Evolutionary conservation across 2,329 filamentous ascomycete genomes (phyloP).

Genomic region (Trichophyton mentagrophytes): DNA sequence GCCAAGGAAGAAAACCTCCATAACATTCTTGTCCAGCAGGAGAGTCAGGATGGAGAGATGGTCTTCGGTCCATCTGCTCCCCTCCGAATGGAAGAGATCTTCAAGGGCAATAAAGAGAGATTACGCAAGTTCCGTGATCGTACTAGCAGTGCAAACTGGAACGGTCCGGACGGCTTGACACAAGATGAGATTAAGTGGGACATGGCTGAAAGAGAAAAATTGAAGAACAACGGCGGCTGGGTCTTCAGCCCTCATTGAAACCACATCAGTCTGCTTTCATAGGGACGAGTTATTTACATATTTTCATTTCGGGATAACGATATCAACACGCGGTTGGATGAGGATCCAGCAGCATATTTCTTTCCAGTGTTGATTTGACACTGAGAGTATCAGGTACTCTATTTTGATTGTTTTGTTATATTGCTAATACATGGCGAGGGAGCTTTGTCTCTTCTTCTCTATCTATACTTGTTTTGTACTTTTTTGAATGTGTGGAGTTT

Average conservation of each 20-base stretch:
- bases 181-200: slow-evolving; percentile 78
- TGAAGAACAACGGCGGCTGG: slow-evolving; percentile 78
- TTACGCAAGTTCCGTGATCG: slow-evolving; percentile 79
- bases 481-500: slow-evolving; percentile 2
- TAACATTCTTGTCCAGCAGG: slow-evolving; percentile 63
- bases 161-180: slow-evolving; percentile 64
- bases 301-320: background rate
- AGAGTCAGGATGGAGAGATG: slow-evolving; percentile 60
- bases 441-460: background rate
- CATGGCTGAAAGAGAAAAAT: slow-evolving; percentile 61
- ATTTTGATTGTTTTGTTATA: background rate
- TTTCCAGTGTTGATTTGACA: background rate
- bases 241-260: slow-evolving; percentile 33
- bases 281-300: background rate
- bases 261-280: background rate
- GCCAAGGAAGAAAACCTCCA: slow-evolving; percentile 76
- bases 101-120: slow-evolving; percentile 73
- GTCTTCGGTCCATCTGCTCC: slow-evolving; percentile 84
- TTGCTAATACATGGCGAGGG: background rate
- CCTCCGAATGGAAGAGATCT: slow-evolving; percentile 92
- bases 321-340: background rate
- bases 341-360: background rate
- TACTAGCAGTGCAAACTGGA: slow-evolving; percentile 93
- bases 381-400: background rate
- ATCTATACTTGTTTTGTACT: background rate